These are phyloP conservation scores for Kwoniella shandongensis DNA, from an alignment of 768 basidiomycete genomes.

Conservation along the genomic window DNA sequence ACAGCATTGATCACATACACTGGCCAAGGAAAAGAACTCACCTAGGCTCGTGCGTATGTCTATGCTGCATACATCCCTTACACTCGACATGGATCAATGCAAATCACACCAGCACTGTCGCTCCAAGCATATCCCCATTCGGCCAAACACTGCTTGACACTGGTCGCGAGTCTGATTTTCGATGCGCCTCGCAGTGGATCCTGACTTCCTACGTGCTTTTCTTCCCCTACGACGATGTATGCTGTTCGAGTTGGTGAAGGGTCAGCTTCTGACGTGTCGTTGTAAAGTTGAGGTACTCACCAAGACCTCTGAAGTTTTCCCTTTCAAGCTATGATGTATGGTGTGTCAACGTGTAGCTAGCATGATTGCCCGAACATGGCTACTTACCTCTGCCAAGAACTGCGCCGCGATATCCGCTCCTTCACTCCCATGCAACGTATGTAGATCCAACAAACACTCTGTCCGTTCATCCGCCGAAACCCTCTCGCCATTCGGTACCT, in stretches of 20 bases:
- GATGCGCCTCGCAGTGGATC: constrained; percentile 78
- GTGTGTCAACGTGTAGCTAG: too few species aligned
- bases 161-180: constrained; percentile 75
- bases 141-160: constrained; percentile 86
- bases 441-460: constrained; percentile 82
- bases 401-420: constrained; percentile 86
- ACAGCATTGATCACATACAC: too few species aligned
- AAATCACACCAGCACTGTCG: constrained; percentile 85
- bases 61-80: too few species aligned
- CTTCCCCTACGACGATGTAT: constrained; percentile 88
- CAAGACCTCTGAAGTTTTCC: constrained; percentile 83
- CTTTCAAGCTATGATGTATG: constrained; percentile 66
- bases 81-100: constrained; percentile 66
- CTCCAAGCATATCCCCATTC: constrained; percentile 96
- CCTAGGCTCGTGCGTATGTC: too few species aligned
- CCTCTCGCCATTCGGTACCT: constrained; percentile 59
- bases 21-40: too few species aligned
- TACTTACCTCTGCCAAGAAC: constrained; percentile 79
- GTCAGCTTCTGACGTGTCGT: constrained; percentile 8
- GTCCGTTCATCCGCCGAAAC: constrained; percentile 81
- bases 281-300: constrained; percentile 55
- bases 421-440: constrained; percentile 90
- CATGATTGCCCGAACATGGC: not conserved
- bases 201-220: constrained; percentile 93
- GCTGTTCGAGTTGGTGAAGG: constrained; percentile 57